Percentiles rank a stretch among this genome's conserved stretches.
Evolutionary conservation across 2,329 filamentous ascomycete species (phyloP).

Genomic region (Colletotrichum destructivum): DNA sequence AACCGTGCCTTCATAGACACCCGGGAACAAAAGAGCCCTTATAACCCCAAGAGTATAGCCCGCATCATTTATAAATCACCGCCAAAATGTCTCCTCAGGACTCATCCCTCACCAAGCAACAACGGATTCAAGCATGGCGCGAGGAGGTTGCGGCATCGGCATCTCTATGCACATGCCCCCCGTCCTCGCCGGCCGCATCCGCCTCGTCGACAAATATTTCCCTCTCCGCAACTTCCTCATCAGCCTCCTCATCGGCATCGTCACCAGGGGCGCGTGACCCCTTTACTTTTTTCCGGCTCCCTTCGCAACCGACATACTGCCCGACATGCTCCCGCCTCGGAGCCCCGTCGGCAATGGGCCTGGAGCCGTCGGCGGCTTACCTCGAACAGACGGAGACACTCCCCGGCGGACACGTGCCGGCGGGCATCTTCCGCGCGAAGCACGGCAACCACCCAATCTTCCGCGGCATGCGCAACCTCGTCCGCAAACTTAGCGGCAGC

Average conservation of each 20-base stretch:
- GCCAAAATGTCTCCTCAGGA: slow-evolving; percentile 30
- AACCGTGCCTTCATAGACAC: not conserved
- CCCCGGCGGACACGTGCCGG: slow-evolving; percentile 16
- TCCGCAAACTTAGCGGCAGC: slow-evolving; percentile 38
- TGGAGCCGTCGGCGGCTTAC: slow-evolving; percentile 31
- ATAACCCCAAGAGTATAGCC: not conserved
- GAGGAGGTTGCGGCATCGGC: slow-evolving; percentile 60
- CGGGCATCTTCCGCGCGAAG: slow-evolving; percentile 29
- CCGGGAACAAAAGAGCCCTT: not conserved
- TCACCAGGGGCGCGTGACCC: slow-evolving; percentile 32
- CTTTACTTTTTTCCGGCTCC: slow-evolving; percentile 41
- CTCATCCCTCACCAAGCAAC: slow-evolving; percentile 27
- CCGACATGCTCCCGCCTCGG: slow-evolving; percentile 39
- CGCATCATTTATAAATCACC: not conserved
- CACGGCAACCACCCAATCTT: slow-evolving; percentile 35
- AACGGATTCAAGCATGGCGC: slow-evolving; percentile 66
- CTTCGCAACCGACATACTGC: slow-evolving; percentile 33
- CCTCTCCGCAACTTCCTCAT: slow-evolving; percentile 45
- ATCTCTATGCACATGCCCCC: slow-evolving; percentile 52
- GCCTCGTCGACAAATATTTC: slow-evolving; percentile 43
- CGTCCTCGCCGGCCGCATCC: slow-evolving; percentile 50
- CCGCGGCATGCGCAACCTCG: slow-evolving; percentile 39
- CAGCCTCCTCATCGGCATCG: slow-evolving; percentile 43
- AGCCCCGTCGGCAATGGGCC: slow-evolving; percentile 36
- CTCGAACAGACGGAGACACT: slow-evolving; percentile 14